Evolutionary conservation across 2,329 filamentous ascomycete species (phyloP), one percentile per base, ranked within the genome.

Genomic region (Penicillium palitans): DNA sequence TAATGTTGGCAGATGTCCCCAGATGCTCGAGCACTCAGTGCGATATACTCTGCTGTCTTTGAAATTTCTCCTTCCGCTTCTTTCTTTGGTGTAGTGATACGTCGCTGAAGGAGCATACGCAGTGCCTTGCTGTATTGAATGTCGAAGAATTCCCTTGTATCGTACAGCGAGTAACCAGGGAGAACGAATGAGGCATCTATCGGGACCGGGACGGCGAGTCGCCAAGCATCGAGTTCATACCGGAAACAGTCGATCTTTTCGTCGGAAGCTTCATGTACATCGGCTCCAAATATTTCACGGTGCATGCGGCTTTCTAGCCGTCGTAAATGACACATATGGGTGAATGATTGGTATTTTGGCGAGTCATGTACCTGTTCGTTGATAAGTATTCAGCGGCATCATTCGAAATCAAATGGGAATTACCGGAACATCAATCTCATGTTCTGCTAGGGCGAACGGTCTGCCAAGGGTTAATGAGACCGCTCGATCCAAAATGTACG

Each of bases 1-100:
- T 48, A 48, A 48, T 48, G 46, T 24, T 48, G 46, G 31, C 46
- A 48, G 31, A 48, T 48, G 15, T 48, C 29, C 3, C 46, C 46
- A 7, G 46, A 21, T n/a, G 46, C 46, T 4, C 46, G 46, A 48
- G 46, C 46, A 48, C 46, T 48, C 31, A 48, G n/a, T 33, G 46
- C 35, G 8, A 48, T 19, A 48, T 48, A 35, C 13, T 48, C 27
- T 24, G 19, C 19, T 25, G 46, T 48, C 31, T 48, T 48, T 15
- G 25, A 29, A 29, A 6, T 10, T 2, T 45, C 42, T 13, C 42
- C 42, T 19, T 45, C 42, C 13, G 25, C 9, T 13, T 45, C 42
- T 13, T 29, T 45, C 42, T 45, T 29, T 29, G 29, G 19, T 8
- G 9, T 37, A 6, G 46, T 48, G 13, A 48, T 35, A 13, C 46